phyloP scores from a whole-genome alignment of 192 early-diverging fungal genomes.

The Rhizoclosmatium globosum region DNA sequence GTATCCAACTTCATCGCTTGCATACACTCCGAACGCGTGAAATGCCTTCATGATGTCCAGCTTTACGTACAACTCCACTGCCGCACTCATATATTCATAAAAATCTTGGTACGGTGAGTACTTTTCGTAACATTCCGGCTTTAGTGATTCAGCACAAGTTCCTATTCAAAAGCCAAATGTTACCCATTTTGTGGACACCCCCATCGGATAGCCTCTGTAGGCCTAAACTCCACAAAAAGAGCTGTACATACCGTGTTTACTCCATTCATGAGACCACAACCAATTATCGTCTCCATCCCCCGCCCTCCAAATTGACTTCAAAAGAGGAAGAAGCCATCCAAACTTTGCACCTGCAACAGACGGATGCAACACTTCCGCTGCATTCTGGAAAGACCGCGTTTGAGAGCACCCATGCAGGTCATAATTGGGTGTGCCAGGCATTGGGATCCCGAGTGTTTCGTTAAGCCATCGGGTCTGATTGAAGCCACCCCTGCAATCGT shows the following conservation, averaged over 20 bases:
- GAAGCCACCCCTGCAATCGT: slow-evolving; percentile 64
- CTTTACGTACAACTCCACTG: slow-evolving; percentile 58
- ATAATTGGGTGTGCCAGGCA: no score
- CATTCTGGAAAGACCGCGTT: slow-evolving; percentile 61
- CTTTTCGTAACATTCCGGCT: slow-evolving; percentile 63
- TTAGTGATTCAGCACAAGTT: slow-evolving; percentile 73
- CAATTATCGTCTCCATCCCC: slow-evolving; percentile 79
- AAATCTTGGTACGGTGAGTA: slow-evolving; percentile 64
- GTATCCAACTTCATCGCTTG: slow-evolving; percentile 31
- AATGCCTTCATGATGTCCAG: slow-evolving; percentile 68
- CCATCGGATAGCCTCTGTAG: no score
- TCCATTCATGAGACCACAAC: slow-evolving; percentile 85
- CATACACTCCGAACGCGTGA: slow-evolving; percentile 50
- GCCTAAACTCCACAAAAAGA: no score
- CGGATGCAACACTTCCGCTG: slow-evolving; percentile 38
- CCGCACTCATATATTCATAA: slow-evolving; percentile 63
- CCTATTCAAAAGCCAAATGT: no score
- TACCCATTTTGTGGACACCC: no score
- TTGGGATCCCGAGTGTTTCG: no score
- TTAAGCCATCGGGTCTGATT: slow-evolving; percentile 23
- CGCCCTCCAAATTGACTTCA: slow-evolving; percentile 74
- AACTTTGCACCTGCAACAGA: not conserved
- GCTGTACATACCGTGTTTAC: slow-evolving; percentile 85
- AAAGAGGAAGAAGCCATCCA: slow-evolving; percentile 42
- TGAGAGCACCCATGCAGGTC: no score